These are phyloP conservation scores for Phlyctochytrium arcticum DNA, from an alignment of 192 early-diverging fungal genomes.

Conservation along the genomic window DNA sequence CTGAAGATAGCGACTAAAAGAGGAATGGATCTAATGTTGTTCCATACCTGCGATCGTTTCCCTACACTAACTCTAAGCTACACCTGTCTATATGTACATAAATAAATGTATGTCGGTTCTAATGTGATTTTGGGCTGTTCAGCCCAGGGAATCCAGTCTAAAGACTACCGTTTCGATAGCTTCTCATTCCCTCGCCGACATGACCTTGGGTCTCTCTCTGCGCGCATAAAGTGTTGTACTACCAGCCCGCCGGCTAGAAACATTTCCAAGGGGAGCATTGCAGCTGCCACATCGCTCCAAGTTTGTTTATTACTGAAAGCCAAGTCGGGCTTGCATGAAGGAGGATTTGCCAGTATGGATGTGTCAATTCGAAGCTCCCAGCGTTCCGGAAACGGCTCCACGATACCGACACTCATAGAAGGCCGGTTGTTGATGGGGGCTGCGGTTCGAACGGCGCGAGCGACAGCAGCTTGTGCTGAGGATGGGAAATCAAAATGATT, in stretches of 20 bases:
- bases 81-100: background rate
- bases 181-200: too few species aligned
- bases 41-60: too few species aligned
- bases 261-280: conserved; percentile 6
- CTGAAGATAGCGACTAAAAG: too few species aligned
- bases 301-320: background rate
- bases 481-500: too few species aligned
- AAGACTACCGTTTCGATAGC: too few species aligned
- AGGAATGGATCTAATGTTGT: too few species aligned
- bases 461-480: too few species aligned
- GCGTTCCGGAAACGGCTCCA: conserved; percentile 3
- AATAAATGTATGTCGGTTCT: too few species aligned
- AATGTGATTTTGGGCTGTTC: too few species aligned
- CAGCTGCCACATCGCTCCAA: background rate
- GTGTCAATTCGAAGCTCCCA: conserved; percentile 5
- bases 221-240: conserved; percentile 9
- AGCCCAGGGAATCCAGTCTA: too few species aligned
- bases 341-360: too few species aligned
- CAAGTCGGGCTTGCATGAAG: too few species aligned
- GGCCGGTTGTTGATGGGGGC: background rate
- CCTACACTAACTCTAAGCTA: background rate
- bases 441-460: background rate
- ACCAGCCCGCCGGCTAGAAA: conserved; percentile 5
- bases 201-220: background rate
- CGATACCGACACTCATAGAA: background rate